Conservation (phyloP, 2,329 filamentous ascomycete genomes). For the Ophiocordyceps camponoti-floridani region DNA sequence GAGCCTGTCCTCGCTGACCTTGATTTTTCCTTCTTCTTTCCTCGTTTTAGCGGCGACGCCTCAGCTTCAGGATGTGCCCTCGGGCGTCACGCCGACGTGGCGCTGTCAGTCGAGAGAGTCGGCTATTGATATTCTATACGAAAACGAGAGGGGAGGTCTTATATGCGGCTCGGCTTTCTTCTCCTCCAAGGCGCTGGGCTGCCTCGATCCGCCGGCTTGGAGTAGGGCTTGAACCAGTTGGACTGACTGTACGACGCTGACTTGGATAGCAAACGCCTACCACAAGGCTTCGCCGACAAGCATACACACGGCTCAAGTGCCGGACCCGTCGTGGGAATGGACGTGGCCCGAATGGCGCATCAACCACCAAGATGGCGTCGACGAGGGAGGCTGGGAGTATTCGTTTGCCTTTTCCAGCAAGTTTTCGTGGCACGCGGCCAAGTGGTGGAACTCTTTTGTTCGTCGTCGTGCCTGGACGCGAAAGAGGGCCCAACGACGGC, state of each 20-base stretch:
- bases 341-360: constrained; percentile 48
- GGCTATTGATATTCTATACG: constrained; percentile 76
- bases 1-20: neutral
- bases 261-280: constrained; percentile 36
- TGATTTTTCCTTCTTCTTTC: too few relatives aligned
- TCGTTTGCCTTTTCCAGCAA: constrained; percentile 64
- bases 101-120: constrained; percentile 24
- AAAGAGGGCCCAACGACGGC: constrained; percentile 47
- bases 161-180: constrained; percentile 83
- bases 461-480: constrained; percentile 75
- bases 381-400: constrained; percentile 93
- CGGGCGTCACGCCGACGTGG: constrained; percentile 17
- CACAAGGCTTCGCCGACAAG: constrained; percentile 42
- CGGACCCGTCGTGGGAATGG: constrained; percentile 94
- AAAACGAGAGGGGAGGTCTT: constrained; percentile 86
- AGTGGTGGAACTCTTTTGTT: constrained; percentile 94
- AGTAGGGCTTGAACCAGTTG: constrained; percentile 15
- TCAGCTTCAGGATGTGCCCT: constrained; percentile 1
- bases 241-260: neutral
- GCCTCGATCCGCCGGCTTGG: constrained; percentile 76
- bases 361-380: constrained; percentile 53
- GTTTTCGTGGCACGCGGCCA: constrained; percentile 75
- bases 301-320: constrained; percentile 77
- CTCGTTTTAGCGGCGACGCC: constrained; percentile 12
- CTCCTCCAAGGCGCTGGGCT: constrained; percentile 66